Percentiles rank a stretch among this genome's conserved stretches.
Evolutionary conservation across 176 grass and related monocot genomes (phyloP).

Genomic region (Carex scoparia): DNA sequence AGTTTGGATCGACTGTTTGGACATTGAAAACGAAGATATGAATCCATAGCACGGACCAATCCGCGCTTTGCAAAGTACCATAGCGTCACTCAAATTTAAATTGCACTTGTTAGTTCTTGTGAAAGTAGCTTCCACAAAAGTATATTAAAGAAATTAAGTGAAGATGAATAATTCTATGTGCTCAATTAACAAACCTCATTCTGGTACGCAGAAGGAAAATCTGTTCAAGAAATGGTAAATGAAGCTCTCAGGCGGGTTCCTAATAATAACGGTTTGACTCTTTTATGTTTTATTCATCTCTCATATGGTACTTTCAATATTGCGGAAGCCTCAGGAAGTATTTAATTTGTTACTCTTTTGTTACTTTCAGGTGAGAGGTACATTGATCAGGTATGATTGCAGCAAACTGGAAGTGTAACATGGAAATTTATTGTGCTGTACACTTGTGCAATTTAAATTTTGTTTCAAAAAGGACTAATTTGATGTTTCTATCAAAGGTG

Average conservation of each 20-base stretch:
- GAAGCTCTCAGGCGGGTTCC: constrained; percentile 79
- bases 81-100: neutral
- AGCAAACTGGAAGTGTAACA: constrained; percentile 18
- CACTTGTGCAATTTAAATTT: neutral
- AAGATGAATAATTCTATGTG: neutral
- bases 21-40: no score
- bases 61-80: no score
- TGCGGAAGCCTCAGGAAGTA: neutral
- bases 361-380: constrained; percentile 68
- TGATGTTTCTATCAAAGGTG: constrained; percentile 47
- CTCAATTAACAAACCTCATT: constrained; percentile 13
- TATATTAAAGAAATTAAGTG: neutral
- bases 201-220: constrained; percentile 81
- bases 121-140: neutral
- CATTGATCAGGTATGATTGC: constrained; percentile 68
- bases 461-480: constrained; percentile 3
- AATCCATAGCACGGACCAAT: no score
- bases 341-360: constrained; percentile 32
- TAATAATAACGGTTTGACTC: constrained; percentile 62
- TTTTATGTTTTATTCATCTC: neutral
- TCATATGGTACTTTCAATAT: neutral
- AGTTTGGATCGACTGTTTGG: no score
- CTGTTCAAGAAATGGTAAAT: constrained; percentile 89
- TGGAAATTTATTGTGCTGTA: constrained; percentile 21
- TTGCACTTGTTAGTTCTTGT: constrained; percentile 7